Base-by-base conservation (phyloP, 352 stramenopile genomes). In the Globisporangium takayamanum region DNA sequence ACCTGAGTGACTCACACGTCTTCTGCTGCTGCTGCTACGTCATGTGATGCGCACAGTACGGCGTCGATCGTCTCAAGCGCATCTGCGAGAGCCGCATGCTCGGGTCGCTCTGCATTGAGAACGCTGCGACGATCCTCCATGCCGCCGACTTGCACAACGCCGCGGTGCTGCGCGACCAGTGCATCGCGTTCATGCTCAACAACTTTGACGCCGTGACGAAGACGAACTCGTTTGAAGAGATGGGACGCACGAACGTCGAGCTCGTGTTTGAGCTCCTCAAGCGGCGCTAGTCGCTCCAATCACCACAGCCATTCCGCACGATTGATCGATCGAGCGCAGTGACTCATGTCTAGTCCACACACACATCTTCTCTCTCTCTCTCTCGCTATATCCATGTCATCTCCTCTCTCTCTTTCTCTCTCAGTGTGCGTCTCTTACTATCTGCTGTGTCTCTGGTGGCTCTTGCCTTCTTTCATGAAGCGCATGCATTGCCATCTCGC, bases 141-240 rank as follows among this genome's bases (percentile, higher is more conserved):
- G 92, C 95, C 6, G 95, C 96, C 0, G 96, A 99, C 65, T 69
- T 98, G 53, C 93, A 99, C 73, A 98, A 97, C 26, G 96, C 96
- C 1, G 75, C 73, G 20, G 83, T 95, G 22, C 76, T 99, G 36
- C 87, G 96, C 61, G 80, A 95, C 60, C 97, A 98, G 67, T 97
- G 93, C 60, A 88, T 99, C 58, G 89, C 92, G 37, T 99, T 98
- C 70, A 98, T 99, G 67, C 72, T 99, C 36, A 87, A 93, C 50
- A 96, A 99, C 80, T 99, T 99, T 72, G 96, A 99, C 76, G 81
- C 82, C 18, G 90, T 99, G 18, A 98, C 92, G 20, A 98, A 98
- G 76, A 98, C 93, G 12, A 62, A 80, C 30, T 75, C 88, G n/a
- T 99, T 99, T 77, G 95, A 99, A 80, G 95, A 99, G 67, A 99